Evolutionary conservation across 768 basidiomycete genomes (phyloP), one percentile per base, ranked within the genome.

Genomic region (Neoboletus subvelutipes): DNA sequence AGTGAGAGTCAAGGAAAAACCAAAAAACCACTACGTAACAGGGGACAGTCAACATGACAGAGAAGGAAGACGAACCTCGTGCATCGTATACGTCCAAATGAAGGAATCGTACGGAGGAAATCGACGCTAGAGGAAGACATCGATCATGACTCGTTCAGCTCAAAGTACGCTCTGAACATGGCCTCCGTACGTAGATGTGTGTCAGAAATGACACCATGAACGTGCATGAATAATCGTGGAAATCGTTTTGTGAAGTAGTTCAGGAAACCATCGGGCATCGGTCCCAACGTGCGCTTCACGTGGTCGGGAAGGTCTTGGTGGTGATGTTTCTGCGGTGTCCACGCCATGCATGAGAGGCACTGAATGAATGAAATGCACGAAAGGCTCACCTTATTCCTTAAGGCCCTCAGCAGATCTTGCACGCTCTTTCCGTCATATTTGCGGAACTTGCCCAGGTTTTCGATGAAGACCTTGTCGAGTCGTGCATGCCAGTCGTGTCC

Each of bases 261-360:
- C 52, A 99, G 74, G 78, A 91, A 98, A 12, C 96, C 96, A 59
- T 89, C 87, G 0, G 97, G 97, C 80, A 98, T 88, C 13, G 89
- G 79, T 5, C 96, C 95, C 11, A 98, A 78, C 73, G 90, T 85
- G 41, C 88, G 84, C 67, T 92, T 94, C 52, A 93, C 92, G 62
- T 88, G 85, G 61, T 94, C 92, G 2, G 96, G 96, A 12, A 99
- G 75, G 73, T 99, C 97, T 75, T 98, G 96, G 68, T 96, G 97
- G 68, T 98, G 95, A 61, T 98, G 90, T 90, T 94, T 96, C 94
- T 95, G 64, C 22, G 49, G 8, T 57, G 41, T n/a, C n/a, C 59
- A 36, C 12, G 54, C 12, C 24, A 10, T 41, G 50, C 36, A 46
- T 72, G 47, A 67, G 56, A 13, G 61, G 1, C 22, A 37, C 6